phyloP scores from a whole-genome alignment of 2,329 filamentous ascomycete genomes.

The Pleomassaria siparia region DNA sequence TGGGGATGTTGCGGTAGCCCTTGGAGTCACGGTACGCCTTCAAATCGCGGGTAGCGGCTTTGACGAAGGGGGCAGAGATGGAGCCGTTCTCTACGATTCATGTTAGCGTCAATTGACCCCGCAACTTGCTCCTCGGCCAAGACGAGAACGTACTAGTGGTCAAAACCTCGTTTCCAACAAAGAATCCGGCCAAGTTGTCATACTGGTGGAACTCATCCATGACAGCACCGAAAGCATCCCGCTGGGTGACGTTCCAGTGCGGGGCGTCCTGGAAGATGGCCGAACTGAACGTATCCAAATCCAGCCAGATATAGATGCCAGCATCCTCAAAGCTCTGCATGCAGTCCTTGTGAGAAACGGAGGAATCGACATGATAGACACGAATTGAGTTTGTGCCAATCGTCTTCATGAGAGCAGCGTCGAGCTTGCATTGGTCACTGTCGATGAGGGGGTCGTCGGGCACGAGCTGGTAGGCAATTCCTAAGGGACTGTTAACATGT shows the following conservation, averaged over 20 bases:
- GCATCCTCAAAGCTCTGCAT: slow-evolving; percentile 78
- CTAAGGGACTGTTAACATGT: slow-evolving; percentile 44
- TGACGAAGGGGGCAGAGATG: slow-evolving; percentile 77
- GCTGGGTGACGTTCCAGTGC: slow-evolving; percentile 73
- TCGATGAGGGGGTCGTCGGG: slow-evolving; percentile 75
- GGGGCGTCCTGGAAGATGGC: slow-evolving; percentile 64
- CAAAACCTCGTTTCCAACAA: slow-evolving; percentile 85
- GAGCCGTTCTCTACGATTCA: slow-evolving; percentile 48
- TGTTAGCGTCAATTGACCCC: too few relatives aligned
- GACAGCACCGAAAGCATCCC: slow-evolving; percentile 67
- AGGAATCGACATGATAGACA: slow-evolving; percentile 81
- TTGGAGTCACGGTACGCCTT: slow-evolving; percentile 77
- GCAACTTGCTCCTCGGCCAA: too few relatives aligned
- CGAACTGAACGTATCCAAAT: slow-evolving; percentile 70
- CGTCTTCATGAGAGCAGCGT: slow-evolving; percentile 75
- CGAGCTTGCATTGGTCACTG: slow-evolving; percentile 72
- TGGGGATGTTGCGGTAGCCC: slow-evolving; percentile 76
- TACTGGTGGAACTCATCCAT: slow-evolving; percentile 77
- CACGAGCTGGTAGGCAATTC: slow-evolving; percentile 70
- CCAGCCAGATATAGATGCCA: slow-evolving; percentile 81
- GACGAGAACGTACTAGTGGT: slow-evolving; percentile 49
- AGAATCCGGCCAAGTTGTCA: slow-evolving; percentile 80
- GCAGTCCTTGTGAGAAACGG: slow-evolving; percentile 71
- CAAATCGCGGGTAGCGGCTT: slow-evolving; percentile 77
- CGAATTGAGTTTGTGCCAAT: slow-evolving; percentile 83